Conservation (phyloP, 2,329 filamentous ascomycete genomes). For the Exophiala calicioides region DNA sequence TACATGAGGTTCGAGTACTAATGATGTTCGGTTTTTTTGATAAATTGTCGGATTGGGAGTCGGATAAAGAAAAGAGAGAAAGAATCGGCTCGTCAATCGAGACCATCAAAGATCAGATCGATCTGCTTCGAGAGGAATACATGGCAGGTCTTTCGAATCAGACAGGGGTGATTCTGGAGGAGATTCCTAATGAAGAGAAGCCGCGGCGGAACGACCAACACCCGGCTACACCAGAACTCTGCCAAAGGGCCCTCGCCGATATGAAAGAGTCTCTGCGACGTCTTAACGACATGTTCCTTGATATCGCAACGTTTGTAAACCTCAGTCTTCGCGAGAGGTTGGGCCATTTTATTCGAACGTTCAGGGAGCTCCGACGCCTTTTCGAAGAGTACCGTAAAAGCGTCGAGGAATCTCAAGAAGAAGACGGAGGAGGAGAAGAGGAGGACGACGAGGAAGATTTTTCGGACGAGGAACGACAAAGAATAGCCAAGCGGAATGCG, state of each 20-base stretch:
- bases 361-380: constrained; percentile 12
- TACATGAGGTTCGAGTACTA: too few relatives aligned
- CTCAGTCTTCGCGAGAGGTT: constrained; percentile 14
- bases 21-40: too few relatives aligned
- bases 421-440: not conserved
- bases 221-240: constrained; percentile 4
- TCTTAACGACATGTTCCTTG: constrained; percentile 5
- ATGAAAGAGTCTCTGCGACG: constrained; percentile 3
- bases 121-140: constrained; percentile 1
- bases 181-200: not conserved
- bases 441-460: constrained; percentile 2
- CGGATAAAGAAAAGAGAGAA: too few relatives aligned
- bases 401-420: not conserved
- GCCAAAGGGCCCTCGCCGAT: constrained; percentile 7
- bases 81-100: not conserved
- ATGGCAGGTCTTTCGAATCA: not conserved
- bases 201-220: not conserved
- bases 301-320: not conserved
- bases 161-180: not conserved
- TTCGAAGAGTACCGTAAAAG: constrained; percentile 7
- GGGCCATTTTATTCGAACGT: constrained; percentile 9
- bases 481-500: not conserved
- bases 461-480: constrained; percentile 9
- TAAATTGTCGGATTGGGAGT: too few relatives aligned
- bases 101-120: not conserved